A percentile compares a stretch with the other conserved stretches of the same genome.
phyloP scores from a whole-genome alignment of 768 basidiomycete genomes.

The Hygrocybe coccinea region DNA sequence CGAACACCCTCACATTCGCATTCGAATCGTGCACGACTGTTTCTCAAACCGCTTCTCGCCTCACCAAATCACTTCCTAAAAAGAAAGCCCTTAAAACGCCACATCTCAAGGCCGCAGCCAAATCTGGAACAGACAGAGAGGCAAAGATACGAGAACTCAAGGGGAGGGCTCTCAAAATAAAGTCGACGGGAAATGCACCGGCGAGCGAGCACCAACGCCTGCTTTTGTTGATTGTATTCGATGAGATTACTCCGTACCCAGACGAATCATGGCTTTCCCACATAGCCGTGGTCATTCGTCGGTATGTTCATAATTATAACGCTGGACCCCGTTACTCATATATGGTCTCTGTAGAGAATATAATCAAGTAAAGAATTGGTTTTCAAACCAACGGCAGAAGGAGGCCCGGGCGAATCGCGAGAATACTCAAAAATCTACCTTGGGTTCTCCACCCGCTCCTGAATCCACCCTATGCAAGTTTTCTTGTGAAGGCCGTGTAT shows the following conservation, averaged over 20 bases:
- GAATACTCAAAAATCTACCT: slow-evolving; percentile 11
- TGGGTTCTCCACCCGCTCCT: not conserved
- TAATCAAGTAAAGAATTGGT: slow-evolving; percentile 53
- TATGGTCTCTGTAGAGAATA: not conserved
- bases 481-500: slow-evolving; percentile 33
- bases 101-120: not conserved
- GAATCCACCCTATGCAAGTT: slow-evolving; percentile 26
- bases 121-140: not conserved
- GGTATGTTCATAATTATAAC: slow-evolving; percentile 33
- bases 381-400: slow-evolving; percentile 58
- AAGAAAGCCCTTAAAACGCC: not conserved
- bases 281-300: slow-evolving; percentile 51
- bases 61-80: not conserved
- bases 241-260: slow-evolving; percentile 63
- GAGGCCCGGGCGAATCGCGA: slow-evolving; percentile 29
- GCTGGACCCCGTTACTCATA: not conserved
- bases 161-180: not conserved
- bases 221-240: slow-evolving; percentile 59
- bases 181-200: slow-evolving; percentile 39
- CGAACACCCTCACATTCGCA: not conserved
- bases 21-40: not conserved
- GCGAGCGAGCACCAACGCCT: slow-evolving; percentile 52
- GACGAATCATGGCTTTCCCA: slow-evolving; percentile 57
- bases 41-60: not conserved
- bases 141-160: not conserved